Evolutionary conservation across 2,329 filamentous ascomycete species (phyloP), one percentile per base, ranked within the genome.

Genomic region (Lecanoromycetidae sp.): DNA sequence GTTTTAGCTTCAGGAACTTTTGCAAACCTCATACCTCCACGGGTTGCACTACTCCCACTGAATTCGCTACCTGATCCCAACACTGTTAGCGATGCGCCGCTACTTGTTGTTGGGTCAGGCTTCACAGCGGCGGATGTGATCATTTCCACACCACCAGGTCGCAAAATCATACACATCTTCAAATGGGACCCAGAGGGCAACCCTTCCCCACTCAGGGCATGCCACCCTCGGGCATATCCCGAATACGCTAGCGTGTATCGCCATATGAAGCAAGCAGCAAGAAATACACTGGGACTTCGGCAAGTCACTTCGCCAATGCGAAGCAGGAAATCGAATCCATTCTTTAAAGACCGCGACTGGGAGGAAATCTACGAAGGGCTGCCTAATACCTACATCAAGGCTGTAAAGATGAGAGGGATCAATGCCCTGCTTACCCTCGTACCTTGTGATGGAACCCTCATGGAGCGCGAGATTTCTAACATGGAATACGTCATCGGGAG

Each of bases 111-210:
- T 40, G 76, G 76, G 5, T 79, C 76, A 7, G 76, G 76, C 0
- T 80, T 79, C 58, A 76, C 75, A 2, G 76, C 76, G 2, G 76
- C 76, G 22, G 76, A 80, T 60, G 65, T 73, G 3, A 78, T 79
- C 41, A 71, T 78, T 32, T 77, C 74, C 5, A 65, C 71, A 17
- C 63, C 69, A 23, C 58, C 64, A 12, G 56, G 62, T n/a, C 71
- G 71, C 38, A 72, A 67, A 44, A 70, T 80, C 35, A 60, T 79
- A n/a, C 76, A 80, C 54, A 58, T 78, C 44, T 80, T 71, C 58
- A 73, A 73, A 57, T 80, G 76, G 76, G 66, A 68, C n/a, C 72
- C 75, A 0, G 66, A 75, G 7, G 66, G 63, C 4, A 66, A 68
- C 15, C 74, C 75, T 0, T 78, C 74, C 0, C 76, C 76, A 2